Base-by-base conservation (phyloP, 2,329 filamentous ascomycete genomes). In the Alternaria gansuensis region DNA sequence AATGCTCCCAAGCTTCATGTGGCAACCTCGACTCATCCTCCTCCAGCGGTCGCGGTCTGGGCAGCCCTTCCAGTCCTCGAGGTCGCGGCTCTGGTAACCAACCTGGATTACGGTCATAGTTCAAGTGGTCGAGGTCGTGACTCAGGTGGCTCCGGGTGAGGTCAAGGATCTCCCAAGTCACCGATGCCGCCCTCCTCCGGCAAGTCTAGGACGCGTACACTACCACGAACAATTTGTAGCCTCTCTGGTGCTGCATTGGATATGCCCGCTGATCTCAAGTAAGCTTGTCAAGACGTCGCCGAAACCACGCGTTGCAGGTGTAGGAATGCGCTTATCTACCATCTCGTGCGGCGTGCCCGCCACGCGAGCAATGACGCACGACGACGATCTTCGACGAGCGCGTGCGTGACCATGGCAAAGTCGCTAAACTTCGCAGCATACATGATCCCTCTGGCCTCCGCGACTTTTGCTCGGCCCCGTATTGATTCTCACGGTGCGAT, bases 281-380 rank as follows among this genome's bases (percentile, higher is more conserved):
- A 48, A 17, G 49, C 33, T 23, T 33, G 26, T 37, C 52, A 34
- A 23, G 21, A 56, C 45, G 53, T 11, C 41, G 21, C 13, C 34
- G 40, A n/a, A 40, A 44, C 36, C 21, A 46, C 29, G 37, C 39
- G 29, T 21, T 13, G 34, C 33, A 5, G 33, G 56, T 26, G 24
- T 4, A 14, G 44, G 31, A 24, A 48, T 17, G 36, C 26, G 33
- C 44, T 48, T 40, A 24, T 34, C 51, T 31, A 21, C 36, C 14
- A 40, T 28, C 57, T 54, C 40, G 57, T 56, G 57, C 51, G 23
- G 57, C 57, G 52, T 45, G 51, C 56, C 54, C 56, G 57, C 57
- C 57, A 56, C 52, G 52, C 57, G 57, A 59, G 46, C 52, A 46
- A 56, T 59, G 57, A 59, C 52, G 57, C 55, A 46, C 57, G 39